Evolutionary conservation across 2,329 filamentous ascomycete genomes (phyloP), one percentile per base, ranked within the genome.

Genomic region (Colletotrichum incanum): DNA sequence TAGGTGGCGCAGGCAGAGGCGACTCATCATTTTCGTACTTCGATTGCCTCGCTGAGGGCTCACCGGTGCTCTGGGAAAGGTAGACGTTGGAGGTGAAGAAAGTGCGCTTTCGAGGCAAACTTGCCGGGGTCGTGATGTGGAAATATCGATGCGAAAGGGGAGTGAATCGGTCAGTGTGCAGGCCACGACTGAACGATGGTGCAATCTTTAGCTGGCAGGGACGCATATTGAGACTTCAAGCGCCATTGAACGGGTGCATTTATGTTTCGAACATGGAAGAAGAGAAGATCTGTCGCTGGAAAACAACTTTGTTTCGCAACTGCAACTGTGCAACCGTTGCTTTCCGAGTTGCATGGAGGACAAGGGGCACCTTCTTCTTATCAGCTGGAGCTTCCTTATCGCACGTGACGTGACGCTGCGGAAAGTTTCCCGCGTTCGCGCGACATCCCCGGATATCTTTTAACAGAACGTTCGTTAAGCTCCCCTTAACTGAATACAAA

Each of bases 51-150:
- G 65, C 49, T 67, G 75, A 71, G 26, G 77, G 75, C 67, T 79
- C 80, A 34, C 79, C 79, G 66, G 76, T 77, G 79, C 84, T 78
- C 55, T 85, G 82, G 20, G 84, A 85, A 12, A 91, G 81, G 72
- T 86, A 85, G 2, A 89, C 84, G 76, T 90, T 92, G 31, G 91
- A 92, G 16, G 91, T 92, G 80, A 92, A 93, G 80, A 93, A 93
- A 77, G 82, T 85, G 72, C 89, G 88, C 74, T 88, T 89, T 69
- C 88, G 87, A 14, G 89, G 88, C n/a, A 85, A 75, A 60, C 79
- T 78, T 11, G 81, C 77, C 1, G 84, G 67, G 2, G 84, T 79
- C 50, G 84, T 86, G 72, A 86, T 80, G 80, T 89, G 87, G 74
- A 90, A 86, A 67, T 78, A 77, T 37, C 83, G 81, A 58, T 75